phyloP scores from a whole-genome alignment of 2,329 filamentous ascomycete species.

The Fusarium nisikadoi region DNA sequence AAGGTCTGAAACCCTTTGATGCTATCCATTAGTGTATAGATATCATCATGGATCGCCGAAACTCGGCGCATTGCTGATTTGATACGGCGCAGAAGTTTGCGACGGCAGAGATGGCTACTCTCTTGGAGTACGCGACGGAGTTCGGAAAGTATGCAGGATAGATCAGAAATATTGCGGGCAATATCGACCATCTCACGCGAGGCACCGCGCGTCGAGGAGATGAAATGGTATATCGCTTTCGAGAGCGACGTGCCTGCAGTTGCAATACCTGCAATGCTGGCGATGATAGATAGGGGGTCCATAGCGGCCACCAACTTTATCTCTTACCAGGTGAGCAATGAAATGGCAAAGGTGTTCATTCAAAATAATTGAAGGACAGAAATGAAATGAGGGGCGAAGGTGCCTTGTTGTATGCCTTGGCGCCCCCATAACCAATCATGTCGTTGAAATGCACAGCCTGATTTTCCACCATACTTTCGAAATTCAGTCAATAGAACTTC shows the following conservation, averaged over 20 bases:
- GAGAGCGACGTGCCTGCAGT: not conserved
- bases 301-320: not conserved
- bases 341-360: not conserved
- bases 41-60: not conserved
- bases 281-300: not conserved
- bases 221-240: not conserved
- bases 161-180: not conserved
- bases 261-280: not conserved
- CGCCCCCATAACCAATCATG: not conserved
- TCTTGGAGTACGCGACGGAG: not conserved
- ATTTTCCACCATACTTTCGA: not conserved
- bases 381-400: not conserved
- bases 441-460: not conserved
- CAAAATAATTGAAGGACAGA: not conserved
- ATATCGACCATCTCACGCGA: not conserved
- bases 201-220: not conserved
- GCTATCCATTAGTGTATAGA: not conserved
- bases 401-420: not conserved
- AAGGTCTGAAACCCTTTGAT: not conserved
- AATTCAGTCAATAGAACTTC: not conserved
- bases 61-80: not conserved
- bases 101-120: not conserved
- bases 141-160: not conserved
- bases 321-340: accelerated
- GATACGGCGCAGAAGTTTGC: not conserved